Conservation (phyloP, 352 stramenopile species). For the Bremia lactucae region DNA sequence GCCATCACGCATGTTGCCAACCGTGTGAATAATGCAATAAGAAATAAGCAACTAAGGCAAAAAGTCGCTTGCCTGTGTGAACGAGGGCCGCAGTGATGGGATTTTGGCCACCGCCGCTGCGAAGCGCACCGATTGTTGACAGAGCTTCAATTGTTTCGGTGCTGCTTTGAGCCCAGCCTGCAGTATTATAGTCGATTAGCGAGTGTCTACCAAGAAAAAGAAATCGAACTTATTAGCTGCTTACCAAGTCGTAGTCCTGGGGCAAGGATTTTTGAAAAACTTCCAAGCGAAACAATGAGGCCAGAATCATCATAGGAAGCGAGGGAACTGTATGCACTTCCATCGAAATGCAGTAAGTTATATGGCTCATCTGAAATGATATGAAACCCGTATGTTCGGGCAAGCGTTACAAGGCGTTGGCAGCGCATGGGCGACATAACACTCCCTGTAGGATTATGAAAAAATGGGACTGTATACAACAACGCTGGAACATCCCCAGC, state of each 20-base stretch:
- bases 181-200: not conserved
- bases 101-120: conserved; percentile 86
- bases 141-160: conserved; percentile 48
- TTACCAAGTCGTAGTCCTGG: conserved; percentile 85
- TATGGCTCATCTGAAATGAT: conserved; percentile 92
- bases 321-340: conserved; percentile 36
- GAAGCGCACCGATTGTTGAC: conserved; percentile 63
- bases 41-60: conserved; percentile 7
- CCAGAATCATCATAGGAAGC: conserved; percentile 57
- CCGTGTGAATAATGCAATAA: not conserved
- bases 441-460: conserved; percentile 88
- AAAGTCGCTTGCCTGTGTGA: conserved; percentile 34
- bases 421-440: conserved; percentile 63
- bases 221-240: not conserved
- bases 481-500: conserved; percentile 69
- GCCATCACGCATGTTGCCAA: not conserved
- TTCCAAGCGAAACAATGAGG: conserved; percentile 77
- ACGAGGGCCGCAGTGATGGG: conserved; percentile 81
- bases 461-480: conserved; percentile 89
- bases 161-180: conserved; percentile 57
- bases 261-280: conserved; percentile 92
- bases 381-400: conserved; percentile 66
- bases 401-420: conserved; percentile 68
- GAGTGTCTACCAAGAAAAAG: not conserved
- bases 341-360: conserved; percentile 82